Evolutionary conservation across 2,329 filamentous ascomycete species (phyloP).

Genomic region (Pseudogymnoascus sp.): DNA sequence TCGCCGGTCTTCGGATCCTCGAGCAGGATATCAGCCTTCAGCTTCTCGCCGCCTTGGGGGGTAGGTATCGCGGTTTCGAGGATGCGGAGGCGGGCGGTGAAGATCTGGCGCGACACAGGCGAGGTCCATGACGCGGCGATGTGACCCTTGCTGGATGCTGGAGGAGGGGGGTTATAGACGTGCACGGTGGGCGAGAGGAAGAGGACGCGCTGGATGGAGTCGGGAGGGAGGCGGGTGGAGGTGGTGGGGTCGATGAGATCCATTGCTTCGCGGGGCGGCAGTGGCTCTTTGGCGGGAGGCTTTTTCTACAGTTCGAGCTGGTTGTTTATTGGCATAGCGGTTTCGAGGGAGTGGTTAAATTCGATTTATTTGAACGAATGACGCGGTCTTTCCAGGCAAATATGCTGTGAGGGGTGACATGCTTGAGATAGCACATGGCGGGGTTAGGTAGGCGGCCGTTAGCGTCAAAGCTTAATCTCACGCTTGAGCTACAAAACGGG

Average conservation of each 20-base stretch:
- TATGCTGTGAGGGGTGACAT: background rate
- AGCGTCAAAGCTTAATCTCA: background rate
- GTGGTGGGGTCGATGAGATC: conserved; percentile 57
- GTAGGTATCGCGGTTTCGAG: conserved; percentile 59
- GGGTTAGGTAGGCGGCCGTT: background rate
- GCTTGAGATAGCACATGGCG: background rate
- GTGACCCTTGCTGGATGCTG: conserved; percentile 71
- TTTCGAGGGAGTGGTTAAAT: background rate
- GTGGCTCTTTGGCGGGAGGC: background rate
- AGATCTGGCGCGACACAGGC: conserved; percentile 64
- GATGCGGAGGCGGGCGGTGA: conserved; percentile 72
- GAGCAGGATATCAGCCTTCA: conserved; percentile 68
- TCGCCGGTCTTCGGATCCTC: conserved; percentile 66
- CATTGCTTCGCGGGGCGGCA: background rate
- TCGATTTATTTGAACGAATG: background rate
- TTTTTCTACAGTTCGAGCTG: background rate
- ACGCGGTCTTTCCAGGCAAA: background rate
- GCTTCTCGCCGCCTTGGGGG: conserved; percentile 37
- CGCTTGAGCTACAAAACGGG: background rate
- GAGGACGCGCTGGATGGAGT: conserved; percentile 78
- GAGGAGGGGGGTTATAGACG: conserved; percentile 79
- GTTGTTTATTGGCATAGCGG: background rate
- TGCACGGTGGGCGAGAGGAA: conserved; percentile 68
- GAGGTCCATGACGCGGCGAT: conserved; percentile 68
- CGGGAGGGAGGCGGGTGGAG: conserved; percentile 55